Base-by-base conservation (phyloP, 306 rosid species). In the Quercus agrifolia region DNA sequence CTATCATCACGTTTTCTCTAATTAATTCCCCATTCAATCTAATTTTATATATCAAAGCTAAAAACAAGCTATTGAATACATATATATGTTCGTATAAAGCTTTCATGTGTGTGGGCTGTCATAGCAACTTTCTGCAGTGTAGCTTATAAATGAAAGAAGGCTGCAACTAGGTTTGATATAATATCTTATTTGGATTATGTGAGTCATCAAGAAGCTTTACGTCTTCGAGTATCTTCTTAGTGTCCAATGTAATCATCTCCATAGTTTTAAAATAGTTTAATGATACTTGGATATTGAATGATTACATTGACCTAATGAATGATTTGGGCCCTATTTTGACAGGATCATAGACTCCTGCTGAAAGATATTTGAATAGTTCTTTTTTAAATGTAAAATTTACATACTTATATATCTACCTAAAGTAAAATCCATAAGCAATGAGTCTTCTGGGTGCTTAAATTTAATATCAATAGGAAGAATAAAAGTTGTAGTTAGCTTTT, bases 1-100 rank as follows among this genome's bases (percentile, higher is more conserved):
- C 81, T 78, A 75, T 83, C 87, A 82, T 31, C 89, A 79, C 78
- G 90, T 74, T 23, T 4, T 57, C 35, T 8, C n/a, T n/a, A n/a
- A 41, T 10, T 70, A 38, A 38, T 41, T 70, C 44, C 56, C 10
- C 25, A 57, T 4, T 41, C 5, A 0, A 0, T 35, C 30, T 11
- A n/a, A 5, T 70, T 70, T 44, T 44, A 41, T 41, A 41, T 57
- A 5, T 20, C 9, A 20, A 57, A 14, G 63, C 20, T 19, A 5
- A 57, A 20, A 57, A 20, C 63, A 57, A 57, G 63, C 25, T 49
- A 49, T 49, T 49, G 54, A 49, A 3, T 49, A 12, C 54, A 41
- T 41, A 8, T 49, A 3, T 41, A 49, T 10, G 54, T 49, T 49
- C 54, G 17, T 0, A 49, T 12, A 49, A 49, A 11, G 15, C 17